Percentiles rank a stretch among this genome's conserved stretches.
These are phyloP conservation scores for Coemansia sp. DNA, from an alignment of 192 early-diverging fungal genomes.

Conservation along the genomic window DNA sequence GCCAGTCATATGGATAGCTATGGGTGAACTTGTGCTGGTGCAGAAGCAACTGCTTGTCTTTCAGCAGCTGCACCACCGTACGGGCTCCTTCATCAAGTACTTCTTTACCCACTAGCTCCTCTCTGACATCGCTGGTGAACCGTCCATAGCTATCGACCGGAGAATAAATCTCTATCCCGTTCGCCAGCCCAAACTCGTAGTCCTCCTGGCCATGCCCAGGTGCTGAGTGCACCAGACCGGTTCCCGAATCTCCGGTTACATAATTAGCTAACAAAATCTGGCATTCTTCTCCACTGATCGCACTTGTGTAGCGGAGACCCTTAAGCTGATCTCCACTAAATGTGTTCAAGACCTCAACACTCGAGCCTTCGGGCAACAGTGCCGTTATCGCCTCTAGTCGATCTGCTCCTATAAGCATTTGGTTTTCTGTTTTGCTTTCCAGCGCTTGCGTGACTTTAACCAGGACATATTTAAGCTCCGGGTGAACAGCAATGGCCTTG, in stretches of 20 bases:
- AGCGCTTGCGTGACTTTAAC: slow-evolving; percentile 19
- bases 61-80: slow-evolving; percentile 58
- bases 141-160: slow-evolving; percentile 71
- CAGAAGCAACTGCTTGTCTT: slow-evolving; percentile 42
- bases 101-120: slow-evolving; percentile 58
- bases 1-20: slow-evolving; percentile 85
- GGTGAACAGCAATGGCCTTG: slow-evolving; percentile 66
- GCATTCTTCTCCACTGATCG: slow-evolving; percentile 46
- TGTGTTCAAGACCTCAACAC: not conserved
- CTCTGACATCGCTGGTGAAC: slow-evolving; percentile 65
- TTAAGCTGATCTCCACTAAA: slow-evolving; percentile 54
- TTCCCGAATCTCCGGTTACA: slow-evolving; percentile 70
- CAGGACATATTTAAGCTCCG: slow-evolving; percentile 60
- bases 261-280: slow-evolving; percentile 64
- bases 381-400: slow-evolving; percentile 13
- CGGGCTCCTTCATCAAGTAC: slow-evolving; percentile 61
- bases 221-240: slow-evolving; percentile 79
- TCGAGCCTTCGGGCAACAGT: slow-evolving; percentile 15
- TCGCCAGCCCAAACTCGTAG: slow-evolving; percentile 61
- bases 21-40: slow-evolving; percentile 58
- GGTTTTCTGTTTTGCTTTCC: not conserved
- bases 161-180: slow-evolving; percentile 61
- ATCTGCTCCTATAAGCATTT: slow-evolving; percentile 32
- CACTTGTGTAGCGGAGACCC: slow-evolving; percentile 58
- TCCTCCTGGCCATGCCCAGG: slow-evolving; percentile 84